Base-by-base conservation (phyloP, 2,329 filamentous ascomycete genomes). In the Elsinoe batatas region DNA sequence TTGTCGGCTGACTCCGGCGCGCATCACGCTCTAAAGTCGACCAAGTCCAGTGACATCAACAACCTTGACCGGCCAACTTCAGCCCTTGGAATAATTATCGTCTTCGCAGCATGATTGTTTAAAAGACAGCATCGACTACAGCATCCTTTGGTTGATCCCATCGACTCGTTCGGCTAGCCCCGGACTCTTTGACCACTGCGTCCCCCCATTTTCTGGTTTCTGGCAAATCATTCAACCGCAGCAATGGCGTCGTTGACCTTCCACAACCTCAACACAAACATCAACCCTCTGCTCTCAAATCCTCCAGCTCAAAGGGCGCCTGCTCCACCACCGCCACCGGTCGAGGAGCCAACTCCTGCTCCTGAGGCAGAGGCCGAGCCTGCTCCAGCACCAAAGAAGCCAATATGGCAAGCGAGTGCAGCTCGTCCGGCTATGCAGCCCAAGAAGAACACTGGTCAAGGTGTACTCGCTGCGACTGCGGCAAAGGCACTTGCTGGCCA, bases 31-130 rank as follows among this genome's bases (percentile, higher is more conserved):
- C 36, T 12, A 44, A 26, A 44, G 5, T 44, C 40, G 18, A 51
- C 32, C 37, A 26, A 38, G 40, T 44, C 40, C 40, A 51, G 47
- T 51, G 47, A 51, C 47, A 51, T 51, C 47, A 51, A 51, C 47
- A 26, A 36, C 15, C 32, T 22, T 35, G 47, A 8, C 32, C 18
- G 33, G 30, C 47, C 47, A 51, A 35, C 18, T 44, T 38, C 47
- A 22, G 32, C 32, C 35, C 47, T 2, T 26, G 5, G 37, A 33
- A 33, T 18, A 20, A 12, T 35, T 4, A 36, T 51, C 18, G 26
- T 20, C 33, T 35, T 33, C 12, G n/a, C 33, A 35, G 30, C 37
- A 51, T 51, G 47, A 35, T 7, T 26, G 32, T n/a, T 11, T 33
- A 51, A 33, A 37, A 26, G 37, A 13, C 12, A n/a, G n/a, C 32